Base-by-base conservation (phyloP, 148 eudicot species). In the Vaccinium myrtillus region DNA sequence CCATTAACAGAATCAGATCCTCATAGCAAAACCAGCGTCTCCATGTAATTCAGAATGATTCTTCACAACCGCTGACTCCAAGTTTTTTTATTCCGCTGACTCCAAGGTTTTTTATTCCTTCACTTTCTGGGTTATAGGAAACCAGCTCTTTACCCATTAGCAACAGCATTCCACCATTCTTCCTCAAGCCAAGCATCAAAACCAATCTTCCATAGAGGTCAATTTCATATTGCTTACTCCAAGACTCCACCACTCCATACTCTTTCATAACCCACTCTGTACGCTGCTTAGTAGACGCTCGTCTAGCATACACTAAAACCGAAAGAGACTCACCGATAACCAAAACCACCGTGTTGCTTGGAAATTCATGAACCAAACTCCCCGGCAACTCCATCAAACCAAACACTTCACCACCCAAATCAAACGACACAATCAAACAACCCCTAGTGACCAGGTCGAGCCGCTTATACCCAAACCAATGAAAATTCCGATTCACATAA, bases 181-280 rank as follows among this genome's bases (percentile, higher is more conserved):
- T 70, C 75, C 43, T 70, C 43, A 25, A 27, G 18, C 75, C 75
- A 70, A 70, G 43, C 75, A 70, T 30, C 75, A 70, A 25, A 16
- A 30, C 75, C 75, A 70, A 70, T 36, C 39, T 70, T 12, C 75
- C 75, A 70, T 70, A 43, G 16, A 70, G n/a, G 27, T 70, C 75
- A 70, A 70, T 27, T 15, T 70, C 75, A 13, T 70, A 70, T 5
- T 25, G 39, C 39, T 70, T 70, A 30, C 15, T 30, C 75, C 75
- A 70, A 70, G 75, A 70, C 73, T 67, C 73, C 30, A 21, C 73
- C 73, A 67, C 73, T 2, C 36, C 73, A 67, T 67, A 70, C 75
- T 70, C 75, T 3, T 70, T 30, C 75, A 70, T 70, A 25, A 70
- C 75, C 75, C 75, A 70, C 39, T 27, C 75, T 16, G 16, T 30